A percentile compares a stretch with the other conserved stretches of the same genome.
These are phyloP conservation scores for Phragmites australis DNA, from an alignment of 176 grass and related monocot species.

Conservation along the genomic window DNA sequence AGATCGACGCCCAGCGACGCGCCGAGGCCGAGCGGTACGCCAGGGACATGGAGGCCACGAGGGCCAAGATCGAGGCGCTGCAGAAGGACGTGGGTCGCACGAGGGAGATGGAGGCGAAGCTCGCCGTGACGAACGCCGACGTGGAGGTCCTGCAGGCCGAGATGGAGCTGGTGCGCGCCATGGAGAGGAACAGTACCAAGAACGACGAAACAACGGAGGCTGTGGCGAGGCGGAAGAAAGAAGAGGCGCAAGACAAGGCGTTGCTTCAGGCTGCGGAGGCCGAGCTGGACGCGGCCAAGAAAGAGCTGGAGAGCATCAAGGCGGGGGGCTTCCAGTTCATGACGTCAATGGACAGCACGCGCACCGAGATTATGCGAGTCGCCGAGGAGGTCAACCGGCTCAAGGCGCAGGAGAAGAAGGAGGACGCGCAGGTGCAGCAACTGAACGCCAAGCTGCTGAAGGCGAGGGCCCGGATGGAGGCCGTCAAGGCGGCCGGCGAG, in stretches of 20 bases:
- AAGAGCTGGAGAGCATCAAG: constrained; percentile 71
- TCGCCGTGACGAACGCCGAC: constrained; percentile 63
- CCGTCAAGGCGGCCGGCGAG: constrained; percentile 49
- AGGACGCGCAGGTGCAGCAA: constrained; percentile 61
- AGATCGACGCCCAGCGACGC: constrained; percentile 59
- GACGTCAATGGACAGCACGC: constrained; percentile 76
- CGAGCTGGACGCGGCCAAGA: constrained; percentile 55
- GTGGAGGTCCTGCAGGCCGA: constrained; percentile 69
- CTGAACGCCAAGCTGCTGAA: constrained; percentile 86
- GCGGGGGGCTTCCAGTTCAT: constrained; percentile 75
- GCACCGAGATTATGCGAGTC: constrained; percentile 59
- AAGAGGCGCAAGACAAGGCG: constrained; percentile 22
- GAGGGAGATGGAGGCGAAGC: constrained; percentile 59
- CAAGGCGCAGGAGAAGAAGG: constrained; percentile 56
- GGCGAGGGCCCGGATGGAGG: constrained; percentile 57
- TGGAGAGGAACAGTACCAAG: constrained; percentile 48
- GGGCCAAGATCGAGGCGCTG: constrained; percentile 50
- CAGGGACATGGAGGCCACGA: constrained; percentile 50
- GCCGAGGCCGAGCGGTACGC: constrained; percentile 51
- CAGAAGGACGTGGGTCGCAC: constrained; percentile 40
- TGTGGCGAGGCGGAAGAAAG: constrained; percentile 34
- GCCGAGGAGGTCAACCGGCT: constrained; percentile 48
- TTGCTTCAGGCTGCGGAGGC: constrained; percentile 48
- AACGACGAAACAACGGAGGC: not conserved
- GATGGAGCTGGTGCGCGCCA: constrained; percentile 87